Evolutionary conservation across 2,329 filamentous ascomycete genomes (phyloP).

Genomic region (Trichoderma sp.): DNA sequence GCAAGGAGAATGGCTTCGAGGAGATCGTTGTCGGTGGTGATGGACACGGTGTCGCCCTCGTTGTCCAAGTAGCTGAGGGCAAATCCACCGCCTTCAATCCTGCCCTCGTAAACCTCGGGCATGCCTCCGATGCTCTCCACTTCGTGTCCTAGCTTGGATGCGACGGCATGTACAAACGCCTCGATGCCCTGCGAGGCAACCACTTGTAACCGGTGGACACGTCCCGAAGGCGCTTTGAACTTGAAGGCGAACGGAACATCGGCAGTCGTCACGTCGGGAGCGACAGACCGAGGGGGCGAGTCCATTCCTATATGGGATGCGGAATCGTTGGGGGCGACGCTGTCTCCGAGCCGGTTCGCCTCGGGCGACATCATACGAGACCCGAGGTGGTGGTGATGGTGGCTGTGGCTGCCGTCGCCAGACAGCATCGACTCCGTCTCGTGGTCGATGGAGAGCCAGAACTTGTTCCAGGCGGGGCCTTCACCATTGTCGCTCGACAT

Average conservation of each 20-base stretch:
- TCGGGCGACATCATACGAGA: slow-evolving; percentile 82
- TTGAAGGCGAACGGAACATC: slow-evolving; percentile 94
- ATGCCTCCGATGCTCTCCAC: slow-evolving; percentile 80
- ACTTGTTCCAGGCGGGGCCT: slow-evolving; percentile 98
- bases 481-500: slow-evolving; percentile 88
- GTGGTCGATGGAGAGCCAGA: slow-evolving; percentile 94
- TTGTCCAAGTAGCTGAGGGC: slow-evolving; percentile 96
- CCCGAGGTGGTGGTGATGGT: slow-evolving; percentile 65
- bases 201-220: slow-evolving; percentile 90
- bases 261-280: slow-evolving; percentile 60
- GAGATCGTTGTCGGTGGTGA: slow-evolving; percentile 93
- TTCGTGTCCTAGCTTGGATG: slow-evolving; percentile 82
- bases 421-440: slow-evolving; percentile 97
- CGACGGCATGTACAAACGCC: slow-evolving; percentile 75
- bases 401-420: slow-evolving; percentile 75
- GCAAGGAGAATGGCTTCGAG: slow-evolving; percentile 86
- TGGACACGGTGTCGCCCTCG: slow-evolving; percentile 93
- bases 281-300: slow-evolving; percentile 69
- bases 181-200: slow-evolving; percentile 77
- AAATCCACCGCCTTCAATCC: slow-evolving; percentile 75
- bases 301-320: slow-evolving; percentile 88
- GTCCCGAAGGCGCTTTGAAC: slow-evolving; percentile 95
- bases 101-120: slow-evolving; percentile 77
- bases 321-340: slow-evolving; percentile 88
- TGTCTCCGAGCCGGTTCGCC: slow-evolving; percentile 72